phyloP scores from a whole-genome alignment of 371 early-diverging fungal species.

The Mortierella sp. region DNA sequence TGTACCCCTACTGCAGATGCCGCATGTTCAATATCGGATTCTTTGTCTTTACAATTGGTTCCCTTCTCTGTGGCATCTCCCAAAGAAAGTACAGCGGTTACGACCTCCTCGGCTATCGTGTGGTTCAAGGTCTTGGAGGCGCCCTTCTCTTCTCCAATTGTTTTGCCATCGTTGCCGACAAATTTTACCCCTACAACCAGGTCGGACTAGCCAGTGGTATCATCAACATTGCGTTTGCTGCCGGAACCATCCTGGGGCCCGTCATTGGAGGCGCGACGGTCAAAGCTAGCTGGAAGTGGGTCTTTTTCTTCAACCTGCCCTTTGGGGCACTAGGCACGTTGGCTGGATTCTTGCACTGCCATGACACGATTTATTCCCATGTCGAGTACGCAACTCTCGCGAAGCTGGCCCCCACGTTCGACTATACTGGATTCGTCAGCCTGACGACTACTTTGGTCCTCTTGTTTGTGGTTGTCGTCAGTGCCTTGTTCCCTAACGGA shows the following conservation, averaged over 20 bases:
- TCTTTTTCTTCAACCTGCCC: conserved; percentile 57
- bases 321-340: conserved; percentile 50
- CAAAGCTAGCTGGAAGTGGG: conserved; percentile 56
- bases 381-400: conserved; percentile 41
- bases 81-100: conserved; percentile 46
- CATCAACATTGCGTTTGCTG: conserved; percentile 57
- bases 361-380: conserved; percentile 45
- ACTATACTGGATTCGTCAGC: conserved; percentile 44
- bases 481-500: conserved; percentile 50
- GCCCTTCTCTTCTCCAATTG: conserved; percentile 53
- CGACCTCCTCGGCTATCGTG: conserved; percentile 47
- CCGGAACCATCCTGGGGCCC: conserved; percentile 52
- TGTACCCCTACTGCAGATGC: conserved; percentile 29
- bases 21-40: conserved; percentile 54
- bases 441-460: conserved; percentile 39
- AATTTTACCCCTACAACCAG: conserved; percentile 55
- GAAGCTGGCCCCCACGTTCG: conserved; percentile 31
- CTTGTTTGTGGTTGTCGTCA: conserved; percentile 50
- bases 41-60: conserved; percentile 49
- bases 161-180: conserved; percentile 55
- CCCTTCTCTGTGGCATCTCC: conserved; percentile 49
- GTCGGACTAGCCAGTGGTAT: conserved; percentile 54
- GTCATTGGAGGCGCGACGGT: conserved; percentile 54
- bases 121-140: conserved; percentile 55
- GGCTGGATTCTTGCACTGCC: conserved; percentile 45